Conservation (phyloP, 73 alveolate genomes). For the Paramecium sexaurelia region DNA sequence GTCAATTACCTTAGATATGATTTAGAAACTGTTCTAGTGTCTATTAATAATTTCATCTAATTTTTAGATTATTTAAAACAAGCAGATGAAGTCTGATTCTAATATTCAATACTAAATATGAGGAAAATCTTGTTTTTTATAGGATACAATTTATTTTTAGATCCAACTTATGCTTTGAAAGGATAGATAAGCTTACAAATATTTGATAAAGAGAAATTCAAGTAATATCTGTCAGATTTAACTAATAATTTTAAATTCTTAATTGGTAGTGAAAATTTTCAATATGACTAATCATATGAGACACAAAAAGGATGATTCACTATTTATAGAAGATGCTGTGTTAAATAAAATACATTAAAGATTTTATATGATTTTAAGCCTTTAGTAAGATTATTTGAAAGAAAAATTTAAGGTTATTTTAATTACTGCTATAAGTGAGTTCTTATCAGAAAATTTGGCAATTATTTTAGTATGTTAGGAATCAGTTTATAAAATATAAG, state of each 20-base stretch:
- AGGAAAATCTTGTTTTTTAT: not conserved
- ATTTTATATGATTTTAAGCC: slow-evolving; percentile 3
- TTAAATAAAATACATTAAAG: not conserved
- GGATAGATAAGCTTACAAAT: not conserved
- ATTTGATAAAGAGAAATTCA: slow-evolving; percentile 38
- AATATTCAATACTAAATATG: not conserved
- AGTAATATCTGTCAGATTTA: not conserved
- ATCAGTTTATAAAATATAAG: not conserved
- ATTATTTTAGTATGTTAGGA: slow-evolving; percentile 23
- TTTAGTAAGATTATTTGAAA: not conserved
- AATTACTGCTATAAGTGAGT: not conserved
- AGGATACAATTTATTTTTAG: not conserved
- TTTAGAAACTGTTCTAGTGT: not conserved
- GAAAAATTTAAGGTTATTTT: not conserved
- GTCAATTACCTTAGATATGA: not conserved
- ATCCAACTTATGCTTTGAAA: slow-evolving; percentile 2
- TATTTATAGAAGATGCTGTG: not conserved
- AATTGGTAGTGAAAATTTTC: not conserved
- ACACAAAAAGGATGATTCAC: not conserved
- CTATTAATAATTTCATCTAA: not conserved
- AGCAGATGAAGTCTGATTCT: not conserved
- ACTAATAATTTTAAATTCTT: not conserved
- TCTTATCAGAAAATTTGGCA: slow-evolving; percentile 13
- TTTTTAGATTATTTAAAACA: not conserved
- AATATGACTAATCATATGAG: not conserved